Conservation (phyloP, 495 filamentous ascomycete genomes). For the Aspergillus nanangensis region DNA sequence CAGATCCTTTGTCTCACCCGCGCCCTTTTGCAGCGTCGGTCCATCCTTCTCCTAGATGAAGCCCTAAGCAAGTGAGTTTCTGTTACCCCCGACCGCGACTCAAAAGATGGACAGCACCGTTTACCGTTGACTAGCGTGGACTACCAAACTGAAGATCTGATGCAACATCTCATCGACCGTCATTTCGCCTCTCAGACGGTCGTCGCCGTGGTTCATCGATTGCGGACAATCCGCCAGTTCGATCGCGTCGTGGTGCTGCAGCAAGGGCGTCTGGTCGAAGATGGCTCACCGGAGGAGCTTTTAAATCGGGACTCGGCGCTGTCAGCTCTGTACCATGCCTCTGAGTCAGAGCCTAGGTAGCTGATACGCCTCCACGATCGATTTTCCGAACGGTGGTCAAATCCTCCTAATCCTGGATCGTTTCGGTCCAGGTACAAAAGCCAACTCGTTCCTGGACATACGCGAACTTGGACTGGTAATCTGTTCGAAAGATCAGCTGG, state of each 20-base stretch:
- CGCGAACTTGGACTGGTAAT: no score
- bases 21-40: conserved; percentile 9
- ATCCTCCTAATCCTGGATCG: no score
- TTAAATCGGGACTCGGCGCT: conserved; percentile 1
- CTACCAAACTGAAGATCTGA: conserved; percentile 18
- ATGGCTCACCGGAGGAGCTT: conserved; percentile 15
- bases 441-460: no score
- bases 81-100: neutral
- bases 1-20: conserved; percentile 20
- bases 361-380: no score
- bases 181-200: conserved; percentile 25
- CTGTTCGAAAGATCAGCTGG: no score
- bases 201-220: conserved; percentile 28
- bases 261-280: conserved; percentile 20
- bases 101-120: neutral
- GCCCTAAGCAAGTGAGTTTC: conserved; percentile 17
- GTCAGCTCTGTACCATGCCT: conserved; percentile 1
- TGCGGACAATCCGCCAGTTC: conserved; percentile 21
- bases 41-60: conserved; percentile 24
- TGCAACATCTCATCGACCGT: conserved; percentile 20
- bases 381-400: no score
- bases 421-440: no score
- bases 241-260: conserved; percentile 26
- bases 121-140: conserved; percentile 19
- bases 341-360: neutral